These are phyloP conservation scores for Penicillium sp. DNA, from an alignment of 2,329 filamentous ascomycete genomes.

Conservation along the genomic window DNA sequence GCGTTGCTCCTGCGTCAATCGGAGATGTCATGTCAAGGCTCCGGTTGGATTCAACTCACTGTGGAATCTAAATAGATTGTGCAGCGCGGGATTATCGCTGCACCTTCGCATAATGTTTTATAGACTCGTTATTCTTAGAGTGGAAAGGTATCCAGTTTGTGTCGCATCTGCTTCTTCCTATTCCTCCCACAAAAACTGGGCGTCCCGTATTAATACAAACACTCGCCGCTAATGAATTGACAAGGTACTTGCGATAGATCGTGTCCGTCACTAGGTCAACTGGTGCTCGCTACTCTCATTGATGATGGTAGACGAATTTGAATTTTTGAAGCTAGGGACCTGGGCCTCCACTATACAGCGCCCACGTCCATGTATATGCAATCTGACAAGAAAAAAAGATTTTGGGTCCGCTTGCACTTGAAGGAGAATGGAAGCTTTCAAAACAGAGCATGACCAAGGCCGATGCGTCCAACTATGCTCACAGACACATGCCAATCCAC, in stretches of 20 bases:
- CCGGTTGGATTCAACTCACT: slow-evolving; percentile 19
- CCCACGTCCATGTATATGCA: background rate
- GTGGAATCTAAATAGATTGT: slow-evolving; percentile 9
- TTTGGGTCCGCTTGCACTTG: background rate
- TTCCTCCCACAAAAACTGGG: slow-evolving; percentile 7
- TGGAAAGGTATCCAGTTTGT: background rate
- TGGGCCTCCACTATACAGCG: background rate
- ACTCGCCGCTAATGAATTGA: slow-evolving; percentile 43
- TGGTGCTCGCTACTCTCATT: slow-evolving; percentile 49
- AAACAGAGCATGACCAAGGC: background rate
- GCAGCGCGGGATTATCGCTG: slow-evolving; percentile 3
- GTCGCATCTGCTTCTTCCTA: background rate
- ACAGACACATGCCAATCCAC: slow-evolving; percentile 79
- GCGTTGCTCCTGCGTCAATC: slow-evolving; percentile 9
- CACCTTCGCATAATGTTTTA: background rate
- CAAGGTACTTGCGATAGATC: slow-evolving; percentile 48
- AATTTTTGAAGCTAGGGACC: background rate
- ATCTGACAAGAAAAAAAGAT: background rate
- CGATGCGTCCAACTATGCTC: background rate
- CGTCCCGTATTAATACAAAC: slow-evolving; percentile 18
- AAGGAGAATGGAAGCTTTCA: slow-evolving; percentile 1
- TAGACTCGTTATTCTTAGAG: background rate
- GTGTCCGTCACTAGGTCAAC: slow-evolving; percentile 45
- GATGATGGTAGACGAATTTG: background rate
- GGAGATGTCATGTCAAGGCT: slow-evolving; percentile 7